These are phyloP conservation scores for Aegilops bicornis DNA, from an alignment of 176 grass and related monocot genomes.

Conservation along the genomic window DNA sequence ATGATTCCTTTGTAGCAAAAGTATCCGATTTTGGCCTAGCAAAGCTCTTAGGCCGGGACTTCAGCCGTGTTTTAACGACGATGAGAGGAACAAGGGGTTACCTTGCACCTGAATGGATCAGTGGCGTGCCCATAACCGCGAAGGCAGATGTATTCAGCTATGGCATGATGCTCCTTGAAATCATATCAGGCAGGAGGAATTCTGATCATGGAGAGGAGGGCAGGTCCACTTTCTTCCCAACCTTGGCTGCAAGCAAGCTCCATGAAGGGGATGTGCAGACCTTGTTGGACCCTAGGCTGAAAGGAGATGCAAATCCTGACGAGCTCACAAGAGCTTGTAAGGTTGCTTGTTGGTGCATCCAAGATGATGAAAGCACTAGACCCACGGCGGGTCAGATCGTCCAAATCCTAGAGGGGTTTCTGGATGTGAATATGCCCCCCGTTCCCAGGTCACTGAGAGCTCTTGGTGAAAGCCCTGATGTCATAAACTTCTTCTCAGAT, in stretches of 20 bases:
- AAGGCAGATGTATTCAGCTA: slow-evolving; percentile 93
- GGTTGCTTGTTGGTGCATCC: slow-evolving; percentile 89
- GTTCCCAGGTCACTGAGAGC: slow-evolving; percentile 63
- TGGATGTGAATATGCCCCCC: slow-evolving; percentile 66
- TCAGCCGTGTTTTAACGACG: slow-evolving; percentile 83
- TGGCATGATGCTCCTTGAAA: slow-evolving; percentile 86
- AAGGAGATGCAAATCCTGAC: slow-evolving; percentile 44
- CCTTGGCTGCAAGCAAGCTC: slow-evolving; percentile 54
- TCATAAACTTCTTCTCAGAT: slow-evolving; percentile 80
- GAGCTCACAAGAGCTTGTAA: slow-evolving; percentile 79
- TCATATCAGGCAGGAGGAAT: slow-evolving; percentile 81
- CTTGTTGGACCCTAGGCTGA: slow-evolving; percentile 63
- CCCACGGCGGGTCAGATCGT: slow-evolving; percentile 74
- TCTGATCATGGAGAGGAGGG: slow-evolving; percentile 35
- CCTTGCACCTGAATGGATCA: slow-evolving; percentile 90
- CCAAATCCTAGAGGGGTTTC: slow-evolving; percentile 78
- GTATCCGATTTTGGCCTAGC: slow-evolving; percentile 83
- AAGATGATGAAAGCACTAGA: slow-evolving; percentile 73
- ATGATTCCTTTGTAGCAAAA: slow-evolving; percentile 66
- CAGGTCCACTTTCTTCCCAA: slow-evolving; percentile 51
- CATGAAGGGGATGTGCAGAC: slow-evolving; percentile 52
- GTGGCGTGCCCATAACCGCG: slow-evolving; percentile 58
- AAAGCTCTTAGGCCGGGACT: slow-evolving; percentile 77
- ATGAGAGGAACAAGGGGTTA: slow-evolving; percentile 90
- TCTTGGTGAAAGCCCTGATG: slow-evolving; percentile 63